A percentile compares a stretch with the other conserved stretches of the same genome.
Evolutionary conservation across 1,284 basidiomycete genomes (phyloP).

Genomic region (Mycosarcoma mackinlayi): DNA sequence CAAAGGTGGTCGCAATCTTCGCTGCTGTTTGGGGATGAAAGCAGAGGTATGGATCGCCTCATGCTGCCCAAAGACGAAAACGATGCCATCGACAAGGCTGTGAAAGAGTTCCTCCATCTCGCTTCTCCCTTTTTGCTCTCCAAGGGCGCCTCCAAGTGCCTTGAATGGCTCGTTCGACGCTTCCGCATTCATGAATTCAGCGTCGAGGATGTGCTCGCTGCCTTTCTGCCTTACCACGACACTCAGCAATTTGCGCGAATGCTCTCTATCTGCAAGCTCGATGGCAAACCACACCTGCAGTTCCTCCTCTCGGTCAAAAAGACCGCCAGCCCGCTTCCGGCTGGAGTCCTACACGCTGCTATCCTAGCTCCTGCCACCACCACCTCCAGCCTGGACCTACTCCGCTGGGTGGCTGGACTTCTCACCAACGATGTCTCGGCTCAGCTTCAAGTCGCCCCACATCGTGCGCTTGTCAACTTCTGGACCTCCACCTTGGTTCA

Average conservation of each 20-base stretch:
- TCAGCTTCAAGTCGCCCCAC: slow-evolving; percentile 73
- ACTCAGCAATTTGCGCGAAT: slow-evolving; percentile 95
- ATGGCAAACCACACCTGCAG: slow-evolving; percentile 45
- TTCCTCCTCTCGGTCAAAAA: slow-evolving; percentile 61
- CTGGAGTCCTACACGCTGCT: slow-evolving; percentile 56
- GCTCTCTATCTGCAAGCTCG: slow-evolving; percentile 79
- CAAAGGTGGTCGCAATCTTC: slow-evolving; percentile 71
- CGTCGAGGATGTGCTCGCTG: slow-evolving; percentile 78
- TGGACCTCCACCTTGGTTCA: slow-evolving; percentile 84
- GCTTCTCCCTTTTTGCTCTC: slow-evolving; percentile 86
- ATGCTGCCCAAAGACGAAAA: slow-evolving; percentile 78
- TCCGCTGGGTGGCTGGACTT: slow-evolving; percentile 75
- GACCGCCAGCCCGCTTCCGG: slow-evolving; percentile 56
- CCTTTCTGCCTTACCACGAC: slow-evolving; percentile 94
- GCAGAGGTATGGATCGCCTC: slow-evolving; percentile 83
- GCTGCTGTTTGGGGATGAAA: slow-evolving; percentile 83
- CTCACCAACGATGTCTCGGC: slow-evolving; percentile 71
- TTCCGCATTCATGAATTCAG: slow-evolving; percentile 98
- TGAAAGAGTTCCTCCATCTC: slow-evolving; percentile 77
- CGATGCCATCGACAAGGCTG: slow-evolving; percentile 74
- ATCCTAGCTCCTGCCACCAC: slow-evolving; percentile 63
- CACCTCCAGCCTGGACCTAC: slow-evolving; percentile 74
- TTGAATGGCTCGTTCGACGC: slow-evolving; percentile 94
- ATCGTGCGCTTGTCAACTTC: slow-evolving; percentile 84
- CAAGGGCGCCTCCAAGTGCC: slow-evolving; percentile 82